Evolutionary conservation across 805 yeast genomes (phyloP), one percentile per base, ranked within the genome.

Genomic region (Candida tibetensis): DNA sequence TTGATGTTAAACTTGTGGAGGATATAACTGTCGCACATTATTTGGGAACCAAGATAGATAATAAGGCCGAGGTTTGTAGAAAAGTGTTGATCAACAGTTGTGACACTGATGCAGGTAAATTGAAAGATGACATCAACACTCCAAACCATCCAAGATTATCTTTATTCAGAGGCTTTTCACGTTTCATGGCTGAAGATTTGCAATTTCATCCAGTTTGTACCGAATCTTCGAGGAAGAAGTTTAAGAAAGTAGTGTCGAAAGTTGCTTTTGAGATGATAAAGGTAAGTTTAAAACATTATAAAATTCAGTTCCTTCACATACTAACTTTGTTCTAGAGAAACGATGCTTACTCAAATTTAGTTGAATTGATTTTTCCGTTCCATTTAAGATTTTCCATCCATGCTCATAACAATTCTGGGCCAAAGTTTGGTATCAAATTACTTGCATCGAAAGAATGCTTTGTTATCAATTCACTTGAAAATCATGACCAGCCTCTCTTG

Each of bases 251-350:
- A 17, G 71, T 74, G 14, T 64, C 81, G 1, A 68, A 66, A 41
- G 74, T 78, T 31, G 81, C 83, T 1, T 78, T 77, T 53, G 82
- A 78, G 51, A 79, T 79, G 83, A 79, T 79, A 42, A 76, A 71
- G 51, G 48, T 40, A 28, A 10, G 47, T 45, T 16, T 17, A 18
- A 21, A 29, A 17, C 10, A 4, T n/a, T 8, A 8, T 13, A 13
- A 18, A 18, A 17, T n/a, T 26, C 30, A 22, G 26, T 30, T 16
- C 7, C 12, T 14, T 9, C 7, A 4, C 4, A 13, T 39, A 39
- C 42, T 39, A 39, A 39, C 40, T 29, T 14, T 3, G n/a, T n/a
- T 28, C 12, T 37, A 55, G 45, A 61, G 83, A 46, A 79, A 79
- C 50, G 84, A 79, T 49, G 83, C 84, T 1, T 78, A 79, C 51